phyloP scores from a whole-genome alignment of 768 basidiomycete species.

The Hypholoma sublateritium region DNA sequence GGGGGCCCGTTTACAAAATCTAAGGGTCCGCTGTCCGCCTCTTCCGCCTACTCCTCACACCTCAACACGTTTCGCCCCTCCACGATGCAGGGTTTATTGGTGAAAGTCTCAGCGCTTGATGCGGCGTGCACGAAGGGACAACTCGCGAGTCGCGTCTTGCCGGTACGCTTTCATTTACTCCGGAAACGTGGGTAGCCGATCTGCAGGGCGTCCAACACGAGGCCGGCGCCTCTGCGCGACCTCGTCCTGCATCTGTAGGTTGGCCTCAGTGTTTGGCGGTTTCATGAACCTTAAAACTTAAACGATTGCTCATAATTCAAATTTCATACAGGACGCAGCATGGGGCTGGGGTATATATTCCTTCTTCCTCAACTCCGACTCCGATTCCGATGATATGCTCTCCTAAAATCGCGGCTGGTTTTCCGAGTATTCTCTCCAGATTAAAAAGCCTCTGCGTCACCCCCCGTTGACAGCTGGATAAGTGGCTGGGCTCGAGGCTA shows the following conservation, averaged over 20 bases:
- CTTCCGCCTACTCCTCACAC: neutral
- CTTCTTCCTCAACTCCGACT: slow-evolving; percentile 5
- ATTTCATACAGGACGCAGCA: neutral
- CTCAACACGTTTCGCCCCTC: slow-evolving; percentile 1
- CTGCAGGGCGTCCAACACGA: neutral
- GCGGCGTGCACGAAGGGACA: too few species aligned
- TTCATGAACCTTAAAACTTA: neutral
- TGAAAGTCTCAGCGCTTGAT: too few species aligned
- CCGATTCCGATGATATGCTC: slow-evolving; percentile 6
- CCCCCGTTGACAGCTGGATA: too few species aligned
- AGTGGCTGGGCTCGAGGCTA: too few species aligned
- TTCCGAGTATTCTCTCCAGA: neutral
- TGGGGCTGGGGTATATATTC: neutral
- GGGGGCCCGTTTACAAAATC: slow-evolving; percentile 7
- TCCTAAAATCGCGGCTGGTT: neutral
- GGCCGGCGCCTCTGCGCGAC: neutral
- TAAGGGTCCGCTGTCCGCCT: neutral
- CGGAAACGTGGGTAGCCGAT: too few species aligned
- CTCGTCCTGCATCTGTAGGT: neutral
- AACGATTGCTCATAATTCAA: neutral
- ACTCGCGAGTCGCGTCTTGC: too few species aligned
- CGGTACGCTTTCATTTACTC: too few species aligned
- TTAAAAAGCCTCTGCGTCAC: too few species aligned
- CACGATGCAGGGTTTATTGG: too few species aligned
- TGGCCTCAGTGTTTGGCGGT: neutral